These are phyloP conservation scores for Ettlia oleoabundans DNA, from an alignment of 139 green algal genomes.

Conservation along the genomic window DNA sequence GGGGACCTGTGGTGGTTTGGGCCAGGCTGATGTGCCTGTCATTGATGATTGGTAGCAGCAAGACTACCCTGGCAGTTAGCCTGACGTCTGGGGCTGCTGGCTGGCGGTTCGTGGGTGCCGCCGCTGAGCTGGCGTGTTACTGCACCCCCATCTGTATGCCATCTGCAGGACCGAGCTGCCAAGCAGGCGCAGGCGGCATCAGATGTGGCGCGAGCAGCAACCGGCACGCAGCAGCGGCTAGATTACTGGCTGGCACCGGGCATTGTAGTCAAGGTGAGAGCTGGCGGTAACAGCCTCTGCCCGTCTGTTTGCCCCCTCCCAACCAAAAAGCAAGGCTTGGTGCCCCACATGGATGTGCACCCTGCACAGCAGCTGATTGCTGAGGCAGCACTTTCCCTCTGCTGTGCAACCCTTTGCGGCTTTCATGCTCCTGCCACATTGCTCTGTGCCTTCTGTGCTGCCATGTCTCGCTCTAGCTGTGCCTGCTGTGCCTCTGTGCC, in stretches of 20 bases:
- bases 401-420: background rate
- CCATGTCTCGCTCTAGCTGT: background rate
- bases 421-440: background rate
- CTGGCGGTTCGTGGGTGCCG: background rate
- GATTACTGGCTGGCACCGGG: conserved; percentile 78
- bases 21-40: background rate
- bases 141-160: no score
- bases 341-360: no score
- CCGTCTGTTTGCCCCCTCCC: no score
- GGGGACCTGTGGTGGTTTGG: background rate
- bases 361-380: background rate
- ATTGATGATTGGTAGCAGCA: no score
- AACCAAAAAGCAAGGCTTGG: no score
- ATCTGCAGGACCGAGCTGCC: conserved; percentile 34
- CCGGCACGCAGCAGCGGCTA: background rate
- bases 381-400: no score
- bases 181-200: conserved; percentile 46
- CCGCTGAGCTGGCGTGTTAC: background rate
- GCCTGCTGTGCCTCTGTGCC: background rate
- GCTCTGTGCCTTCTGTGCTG: background rate
- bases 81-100: background rate
- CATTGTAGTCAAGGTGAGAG: conserved; percentile 93
- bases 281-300: no score
- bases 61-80: no score
- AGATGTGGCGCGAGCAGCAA: background rate